Base-by-base conservation (phyloP, 2,329 filamentous ascomycete species). In the Penicillium frequentans region DNA sequence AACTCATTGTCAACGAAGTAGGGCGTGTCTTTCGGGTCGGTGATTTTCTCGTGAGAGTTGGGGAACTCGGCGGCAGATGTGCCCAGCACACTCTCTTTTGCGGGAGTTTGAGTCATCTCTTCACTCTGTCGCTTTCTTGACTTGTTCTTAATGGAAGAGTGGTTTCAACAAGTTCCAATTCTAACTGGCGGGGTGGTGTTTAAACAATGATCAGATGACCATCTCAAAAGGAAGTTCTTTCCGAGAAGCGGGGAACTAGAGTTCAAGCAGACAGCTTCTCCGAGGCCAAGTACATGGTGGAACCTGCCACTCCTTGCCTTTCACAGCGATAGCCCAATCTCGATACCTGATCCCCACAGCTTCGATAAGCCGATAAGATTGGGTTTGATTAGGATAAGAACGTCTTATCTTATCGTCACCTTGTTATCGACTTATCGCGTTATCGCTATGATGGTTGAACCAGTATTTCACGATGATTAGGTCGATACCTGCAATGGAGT, bases 1-100 rank as follows among this genome's bases (percentile, higher is more conserved):
- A 86, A 85, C 60, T 82, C 69, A 73, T 86, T 87, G 74, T 86
- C 82, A 52, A 86, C 70, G 75, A 86, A 86, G 75, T 84, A 84
- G 48, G 76, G 76, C 9, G 83, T 86, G 66, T 85, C 78, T 56
- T 76, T 66, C 14, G 81, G 80, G 43, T 78, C 73, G 52, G 75
- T 59, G 61, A 85, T 81, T 26, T 52, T 47, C 13, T 39, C 33
- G 43, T 56, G 54, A 3, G 54, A 47, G 6, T 13, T 19, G 23
- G 54, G 54, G 21, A 52, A 56, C 14, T 10, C 29, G 14, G 10
- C 48, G 21, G 44, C 43, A 21, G 54, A 48, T 14, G 48, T 56
- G 27, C 54, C 54, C 1, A 56, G 43, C 19, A 52, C 33, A 33
- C 42, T 44, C 26, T 35, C 47, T 7, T 35, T 50, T 27, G 19